phyloP scores from a whole-genome alignment of 768 basidiomycete genomes.

The Lentinula guzmanii region DNA sequence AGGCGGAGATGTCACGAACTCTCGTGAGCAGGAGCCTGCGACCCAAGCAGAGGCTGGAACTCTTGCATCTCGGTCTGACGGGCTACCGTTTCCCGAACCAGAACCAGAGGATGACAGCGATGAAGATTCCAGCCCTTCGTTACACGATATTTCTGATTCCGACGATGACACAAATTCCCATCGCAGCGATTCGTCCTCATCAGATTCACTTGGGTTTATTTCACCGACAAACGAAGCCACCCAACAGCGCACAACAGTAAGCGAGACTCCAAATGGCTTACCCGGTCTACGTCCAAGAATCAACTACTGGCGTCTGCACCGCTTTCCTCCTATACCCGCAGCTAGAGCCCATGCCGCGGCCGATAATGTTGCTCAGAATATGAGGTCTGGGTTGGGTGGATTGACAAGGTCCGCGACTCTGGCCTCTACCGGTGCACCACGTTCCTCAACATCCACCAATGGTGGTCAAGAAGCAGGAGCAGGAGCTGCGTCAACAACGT shows the following conservation, averaged over 20 bases:
- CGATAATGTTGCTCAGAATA: constrained; percentile 5
- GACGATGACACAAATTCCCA: constrained; percentile 18
- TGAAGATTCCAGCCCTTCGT: constrained; percentile 21
- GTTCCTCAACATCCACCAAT: not conserved
- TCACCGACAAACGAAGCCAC: constrained; percentile 20
- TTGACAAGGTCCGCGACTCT: constrained; percentile 10
- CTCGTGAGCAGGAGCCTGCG: constrained; percentile 13
- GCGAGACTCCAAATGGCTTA: not conserved
- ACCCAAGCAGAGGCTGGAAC: not conserved
- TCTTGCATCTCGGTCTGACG: no score
- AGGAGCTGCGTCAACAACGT: not conserved
- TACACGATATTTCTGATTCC: constrained; percentile 29
- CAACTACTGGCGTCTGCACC: constrained; percentile 81
- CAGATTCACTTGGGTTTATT: constrained; percentile 17
- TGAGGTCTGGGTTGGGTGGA: constrained; percentile 7
- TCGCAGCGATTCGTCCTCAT: constrained; percentile 13
- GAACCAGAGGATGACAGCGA: constrained; percentile 6
- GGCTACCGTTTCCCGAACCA: not conserved
- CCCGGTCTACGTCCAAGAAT: constrained; percentile 27
- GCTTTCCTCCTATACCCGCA: constrained; percentile 68
- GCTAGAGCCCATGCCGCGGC: constrained; percentile 16
- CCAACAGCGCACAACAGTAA: constrained; percentile 7
- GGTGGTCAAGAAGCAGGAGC: not conserved
- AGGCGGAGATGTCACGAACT: not conserved
- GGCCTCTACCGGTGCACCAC: not conserved